Evolutionary conservation across 305 asterid genomes (phyloP).

Genomic region (Fraxinus latifolia): DNA sequence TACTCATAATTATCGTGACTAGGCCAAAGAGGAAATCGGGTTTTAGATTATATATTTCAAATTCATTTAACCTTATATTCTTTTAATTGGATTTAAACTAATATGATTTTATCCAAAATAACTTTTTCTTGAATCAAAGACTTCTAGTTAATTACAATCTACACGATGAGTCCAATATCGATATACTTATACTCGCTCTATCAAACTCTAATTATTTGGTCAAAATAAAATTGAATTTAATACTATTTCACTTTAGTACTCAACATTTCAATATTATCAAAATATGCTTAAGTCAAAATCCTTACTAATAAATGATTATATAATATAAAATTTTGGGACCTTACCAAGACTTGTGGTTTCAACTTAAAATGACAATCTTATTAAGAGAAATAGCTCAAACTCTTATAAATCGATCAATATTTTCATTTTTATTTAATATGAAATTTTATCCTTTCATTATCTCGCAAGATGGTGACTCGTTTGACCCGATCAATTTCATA

Average conservation of each 20-base stretch:
- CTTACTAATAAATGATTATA: not conserved
- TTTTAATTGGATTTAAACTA: too few relatives aligned
- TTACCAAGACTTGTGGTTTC: too few relatives aligned
- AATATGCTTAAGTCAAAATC: not conserved
- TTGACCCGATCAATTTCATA: not conserved
- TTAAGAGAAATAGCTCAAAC: too few relatives aligned
- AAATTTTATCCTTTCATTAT: not conserved
- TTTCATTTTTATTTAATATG: too few relatives aligned
- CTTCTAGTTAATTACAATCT: too few relatives aligned
- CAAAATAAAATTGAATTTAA: not conserved
- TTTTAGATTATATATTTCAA: not conserved
- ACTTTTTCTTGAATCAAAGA: not conserved
- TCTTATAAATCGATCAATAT: too few relatives aligned
- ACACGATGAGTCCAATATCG: not conserved
- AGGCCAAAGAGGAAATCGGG: not conserved
- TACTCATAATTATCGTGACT: too few relatives aligned
- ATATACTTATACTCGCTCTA: not conserved
- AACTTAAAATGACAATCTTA: too few relatives aligned
- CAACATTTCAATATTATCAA: not conserved
- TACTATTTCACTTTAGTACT: not conserved
- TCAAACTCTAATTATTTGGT: not conserved
- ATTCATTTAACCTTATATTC: not conserved
- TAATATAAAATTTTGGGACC: not conserved
- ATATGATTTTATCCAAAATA: too few relatives aligned
- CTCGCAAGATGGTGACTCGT: not conserved